Evolutionary conservation across 768 basidiomycete genomes (phyloP).

Genomic region (Boletus bicolor): DNA sequence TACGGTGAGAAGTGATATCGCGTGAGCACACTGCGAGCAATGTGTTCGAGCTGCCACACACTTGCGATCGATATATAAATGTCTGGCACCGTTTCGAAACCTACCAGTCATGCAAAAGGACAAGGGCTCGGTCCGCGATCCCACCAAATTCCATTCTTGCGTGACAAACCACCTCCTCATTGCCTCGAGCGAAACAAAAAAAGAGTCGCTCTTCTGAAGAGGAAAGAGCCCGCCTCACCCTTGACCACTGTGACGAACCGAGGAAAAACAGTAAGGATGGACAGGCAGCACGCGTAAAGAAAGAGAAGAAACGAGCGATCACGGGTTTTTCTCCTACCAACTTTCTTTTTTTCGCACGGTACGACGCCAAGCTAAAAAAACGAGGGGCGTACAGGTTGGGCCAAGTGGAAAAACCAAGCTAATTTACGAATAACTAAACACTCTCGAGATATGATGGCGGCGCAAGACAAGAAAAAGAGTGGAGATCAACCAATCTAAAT

Average conservation of each 20-base stretch:
- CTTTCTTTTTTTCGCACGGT: conserved; percentile 17
- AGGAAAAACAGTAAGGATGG: conserved; percentile 13
- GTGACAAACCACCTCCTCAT: conserved; percentile 31
- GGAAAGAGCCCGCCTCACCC: conserved; percentile 22
- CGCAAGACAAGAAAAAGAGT: not conserved
- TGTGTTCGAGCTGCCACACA: not conserved
- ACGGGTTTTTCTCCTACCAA: not conserved
- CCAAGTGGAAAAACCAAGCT: not conserved
- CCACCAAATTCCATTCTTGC: conserved; percentile 17
- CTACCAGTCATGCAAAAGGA: not conserved
- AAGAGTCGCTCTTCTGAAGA: conserved; percentile 21
- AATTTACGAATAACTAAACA: conserved; percentile 30
- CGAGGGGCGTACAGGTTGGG: not conserved
- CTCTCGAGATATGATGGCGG: not conserved
- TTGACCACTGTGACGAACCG: conserved; percentile 7
- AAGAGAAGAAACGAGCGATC: not conserved
- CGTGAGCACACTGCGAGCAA: not conserved
- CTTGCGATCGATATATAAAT: not conserved
- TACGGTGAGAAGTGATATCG: not conserved
- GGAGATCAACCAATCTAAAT: conserved; percentile 1
- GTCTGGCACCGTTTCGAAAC: conserved; percentile 19
- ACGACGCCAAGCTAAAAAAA: not conserved
- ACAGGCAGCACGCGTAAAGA: conserved; percentile 16
- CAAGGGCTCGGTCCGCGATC: not conserved
- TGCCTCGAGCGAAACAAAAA: conserved; percentile 18